Conservation (phyloP, 352 stramenopile species). For the Phytopythium helicoides region DNA sequence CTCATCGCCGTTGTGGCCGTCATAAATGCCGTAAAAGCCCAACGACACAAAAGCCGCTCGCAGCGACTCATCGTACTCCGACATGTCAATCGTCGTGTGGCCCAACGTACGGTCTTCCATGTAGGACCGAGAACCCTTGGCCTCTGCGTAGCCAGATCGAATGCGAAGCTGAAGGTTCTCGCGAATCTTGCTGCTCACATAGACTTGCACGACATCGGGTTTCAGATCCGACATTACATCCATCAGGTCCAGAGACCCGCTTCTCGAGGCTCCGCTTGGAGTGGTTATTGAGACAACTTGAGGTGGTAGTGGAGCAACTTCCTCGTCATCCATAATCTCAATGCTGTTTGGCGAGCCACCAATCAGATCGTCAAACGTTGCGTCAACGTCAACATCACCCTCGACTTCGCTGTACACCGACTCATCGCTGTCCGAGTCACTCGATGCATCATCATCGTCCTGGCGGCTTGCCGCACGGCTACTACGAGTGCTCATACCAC, state of each 20-base stretch:
- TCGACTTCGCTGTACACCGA: constrained; percentile 85
- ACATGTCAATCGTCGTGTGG: constrained; percentile 45
- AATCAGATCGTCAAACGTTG: constrained; percentile 85
- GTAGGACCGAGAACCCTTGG: constrained; percentile 79
- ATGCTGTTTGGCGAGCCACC: constrained; percentile 48
- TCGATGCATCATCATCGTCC: constrained; percentile 19
- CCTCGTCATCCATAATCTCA: constrained; percentile 64
- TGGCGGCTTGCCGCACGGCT: constrained; percentile 32
- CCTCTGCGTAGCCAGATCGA: constrained; percentile 79
- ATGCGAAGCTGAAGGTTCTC: constrained; percentile 75
- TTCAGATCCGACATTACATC: constrained; percentile 20
- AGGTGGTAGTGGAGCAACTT: constrained; percentile 47
- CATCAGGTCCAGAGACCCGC: constrained; percentile 15
- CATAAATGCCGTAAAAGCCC: constrained; percentile 85
- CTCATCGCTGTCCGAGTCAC: constrained; percentile 47
- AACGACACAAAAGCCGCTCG: constrained; percentile 39
- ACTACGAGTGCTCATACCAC: constrained; percentile 15
- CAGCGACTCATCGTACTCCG: constrained; percentile 35
- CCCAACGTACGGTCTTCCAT: constrained; percentile 85
- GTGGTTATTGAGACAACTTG: constrained; percentile 20
- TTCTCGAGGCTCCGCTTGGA: constrained; percentile 20
- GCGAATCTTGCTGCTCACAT: constrained; percentile 87
- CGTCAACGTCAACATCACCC: constrained; percentile 82
- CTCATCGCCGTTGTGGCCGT: constrained; percentile 85
- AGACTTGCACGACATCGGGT: constrained; percentile 75